Evolutionary conservation across 495 filamentous ascomycete genomes (phyloP), one percentile per base, ranked within the genome.

Genomic region (Jackrogersella multiformis): DNA sequence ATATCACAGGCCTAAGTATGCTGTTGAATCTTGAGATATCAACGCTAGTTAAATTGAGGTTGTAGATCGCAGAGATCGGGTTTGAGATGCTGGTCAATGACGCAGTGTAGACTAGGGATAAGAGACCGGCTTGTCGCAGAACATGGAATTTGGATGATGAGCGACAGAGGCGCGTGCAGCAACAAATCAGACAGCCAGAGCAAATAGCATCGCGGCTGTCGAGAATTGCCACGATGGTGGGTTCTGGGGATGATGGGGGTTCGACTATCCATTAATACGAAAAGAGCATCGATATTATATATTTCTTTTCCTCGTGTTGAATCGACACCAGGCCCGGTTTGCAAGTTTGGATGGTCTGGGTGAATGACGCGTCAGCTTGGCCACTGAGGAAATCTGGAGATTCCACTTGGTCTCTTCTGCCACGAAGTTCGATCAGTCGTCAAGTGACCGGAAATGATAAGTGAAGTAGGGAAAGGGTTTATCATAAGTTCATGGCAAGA

Each of bases 41-140:
- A 13, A 35, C 65, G 60, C 61, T 64, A 60, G 15, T 64, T 41
- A 64, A 64, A 69, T 64, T 64, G 56, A 48, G 55, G 56, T 51
- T 61, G 60, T 52, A 61, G 59, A 69, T 69, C 66, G 21, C 36
- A 53, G 61, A 69, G 56, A 69, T 61, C 46, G 15, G 61, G 34
- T 51, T 62, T 57, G 55, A 38, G 61, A 64, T 51, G 66, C 41
- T 34, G 34, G 42, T 59, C 61, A 46, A 69, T 69, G 61, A 64
- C 66, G 61, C 61, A 64, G 35, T 56, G 51, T 5, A 15, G 34
- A 46, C 56, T 32, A 61, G 56, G 57, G 41, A 64, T 8, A 32
- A 21, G 30, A 59, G 45, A 34, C 59, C n/a, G 20, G 49, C 66
- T 64, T 68, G 63, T 68, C 69, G 63, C 64, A 64, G 54, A 55